phyloP scores from a whole-genome alignment of 1,284 basidiomycete genomes.

The Stygiomarasmius scandens region DNA sequence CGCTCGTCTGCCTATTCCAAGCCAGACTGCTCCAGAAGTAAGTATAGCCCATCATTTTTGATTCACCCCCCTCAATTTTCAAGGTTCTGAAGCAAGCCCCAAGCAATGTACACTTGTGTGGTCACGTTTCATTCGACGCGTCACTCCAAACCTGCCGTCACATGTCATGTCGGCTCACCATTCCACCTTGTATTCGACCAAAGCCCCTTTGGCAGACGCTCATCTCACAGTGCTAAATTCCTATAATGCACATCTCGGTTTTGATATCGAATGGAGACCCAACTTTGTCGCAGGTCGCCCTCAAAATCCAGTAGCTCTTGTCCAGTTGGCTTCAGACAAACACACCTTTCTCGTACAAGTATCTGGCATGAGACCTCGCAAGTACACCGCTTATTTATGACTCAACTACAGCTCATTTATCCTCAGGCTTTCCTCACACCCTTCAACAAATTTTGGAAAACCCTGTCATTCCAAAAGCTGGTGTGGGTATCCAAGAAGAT shows the following conservation, averaged over 20 bases:
- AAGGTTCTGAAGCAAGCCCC: no score
- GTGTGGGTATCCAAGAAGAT: conserved; percentile 75
- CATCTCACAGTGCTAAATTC: neutral
- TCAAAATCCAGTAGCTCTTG: conserved; percentile 68
- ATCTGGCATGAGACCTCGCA: conserved; percentile 48
- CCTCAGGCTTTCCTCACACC: conserved; percentile 55
- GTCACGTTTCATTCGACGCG: no score
- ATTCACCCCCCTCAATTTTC: no score
- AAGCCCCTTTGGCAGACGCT: no score
- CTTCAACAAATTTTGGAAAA: conserved; percentile 55
- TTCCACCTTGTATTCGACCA: no score
- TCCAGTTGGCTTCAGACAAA: conserved; percentile 63
- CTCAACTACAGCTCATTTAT: conserved; percentile 2
- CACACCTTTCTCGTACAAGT: conserved; percentile 66
- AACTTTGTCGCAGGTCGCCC: conserved; percentile 48
- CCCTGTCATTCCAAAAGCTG: conserved; percentile 57
- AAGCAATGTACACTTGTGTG: no score
- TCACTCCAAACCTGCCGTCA: no score
- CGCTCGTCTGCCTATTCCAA: no score
- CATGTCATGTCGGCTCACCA: no score
- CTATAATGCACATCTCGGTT: conserved; percentile 49
- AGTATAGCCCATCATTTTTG: no score
- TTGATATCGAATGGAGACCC: conserved; percentile 79
- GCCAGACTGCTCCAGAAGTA: no score
- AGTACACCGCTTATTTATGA: conserved; percentile 35